A percentile compares a stretch with the other conserved stretches of the same genome.
These are phyloP conservation scores for Cadophora gregata DNA, from an alignment of 2,329 filamentous ascomycete genomes.

Conservation along the genomic window DNA sequence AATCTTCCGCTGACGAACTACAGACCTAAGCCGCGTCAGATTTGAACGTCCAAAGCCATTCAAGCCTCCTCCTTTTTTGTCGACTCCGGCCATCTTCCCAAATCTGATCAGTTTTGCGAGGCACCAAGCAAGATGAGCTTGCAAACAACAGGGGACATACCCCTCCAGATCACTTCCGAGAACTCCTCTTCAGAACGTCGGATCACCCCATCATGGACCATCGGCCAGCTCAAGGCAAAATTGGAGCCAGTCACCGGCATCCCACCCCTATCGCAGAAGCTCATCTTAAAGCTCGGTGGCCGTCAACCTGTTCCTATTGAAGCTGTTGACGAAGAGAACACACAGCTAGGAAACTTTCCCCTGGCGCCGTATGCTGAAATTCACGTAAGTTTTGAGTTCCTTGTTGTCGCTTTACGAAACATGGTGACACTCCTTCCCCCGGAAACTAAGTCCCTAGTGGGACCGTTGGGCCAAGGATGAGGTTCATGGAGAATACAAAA, in stretches of 20 bases:
- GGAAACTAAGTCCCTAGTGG: slow-evolving; percentile 7
- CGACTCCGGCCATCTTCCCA: slow-evolving; percentile 6
- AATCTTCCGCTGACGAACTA: slow-evolving; percentile 5
- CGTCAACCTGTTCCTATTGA: slow-evolving; percentile 69
- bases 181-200: slow-evolving; percentile 86
- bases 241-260: slow-evolving; percentile 94
- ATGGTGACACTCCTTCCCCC: slow-evolving; percentile 17
- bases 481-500: slow-evolving; percentile 17
- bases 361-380: slow-evolving; percentile 79
- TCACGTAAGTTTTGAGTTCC: slow-evolving; percentile 64
- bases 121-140: slow-evolving; percentile 36
- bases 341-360: slow-evolving; percentile 67
- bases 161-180: slow-evolving; percentile 76
- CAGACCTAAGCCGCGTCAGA: slow-evolving; percentile 19
- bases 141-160: slow-evolving; percentile 71
- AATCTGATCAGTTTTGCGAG: slow-evolving; percentile 21
- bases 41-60: background rate
- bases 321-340: slow-evolving; percentile 74
- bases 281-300: slow-evolving; percentile 71
- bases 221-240: slow-evolving; percentile 82
- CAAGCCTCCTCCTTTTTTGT: slow-evolving; percentile 17
- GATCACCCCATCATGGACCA: slow-evolving; percentile 90
- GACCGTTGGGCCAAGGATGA: slow-evolving; percentile 19
- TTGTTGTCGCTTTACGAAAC: slow-evolving; percentile 27
- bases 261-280: slow-evolving; percentile 77